phyloP scores from a whole-genome alignment of 2,329 filamentous ascomycete genomes.

The Cladosporium austrohemisphaericum region DNA sequence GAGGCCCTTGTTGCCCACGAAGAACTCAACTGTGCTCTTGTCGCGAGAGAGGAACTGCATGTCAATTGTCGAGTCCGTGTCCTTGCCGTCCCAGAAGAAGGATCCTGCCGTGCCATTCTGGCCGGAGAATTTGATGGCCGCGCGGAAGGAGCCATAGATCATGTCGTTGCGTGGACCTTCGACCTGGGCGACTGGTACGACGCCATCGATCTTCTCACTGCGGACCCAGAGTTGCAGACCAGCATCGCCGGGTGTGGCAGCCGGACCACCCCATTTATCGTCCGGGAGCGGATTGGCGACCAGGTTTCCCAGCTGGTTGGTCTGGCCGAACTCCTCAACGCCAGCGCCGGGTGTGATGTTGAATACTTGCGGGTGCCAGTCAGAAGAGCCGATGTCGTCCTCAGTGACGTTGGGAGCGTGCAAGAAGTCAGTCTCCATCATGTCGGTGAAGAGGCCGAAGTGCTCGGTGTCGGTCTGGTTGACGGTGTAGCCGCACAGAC shows the following conservation, averaged over 20 bases:
- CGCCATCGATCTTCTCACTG: slow-evolving; percentile 23
- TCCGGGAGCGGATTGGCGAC: slow-evolving; percentile 49
- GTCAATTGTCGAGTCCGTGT: slow-evolving; percentile 77
- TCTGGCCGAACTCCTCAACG: slow-evolving; percentile 64
- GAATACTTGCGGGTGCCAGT: slow-evolving; percentile 67
- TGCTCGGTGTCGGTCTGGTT: slow-evolving; percentile 41
- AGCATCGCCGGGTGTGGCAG: slow-evolving; percentile 43
- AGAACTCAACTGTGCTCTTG: slow-evolving; percentile 61
- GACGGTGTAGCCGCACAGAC: slow-evolving; percentile 69
- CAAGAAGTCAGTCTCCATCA: slow-evolving; percentile 65
- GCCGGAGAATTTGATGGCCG: slow-evolving; percentile 61
- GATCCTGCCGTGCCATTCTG: slow-evolving; percentile 67
- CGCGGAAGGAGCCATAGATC: slow-evolving; percentile 66
- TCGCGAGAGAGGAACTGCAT: slow-evolving; percentile 68
- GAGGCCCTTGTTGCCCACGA: slow-evolving; percentile 66
- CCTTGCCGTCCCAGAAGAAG: slow-evolving; percentile 80
- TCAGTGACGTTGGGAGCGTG: slow-evolving; percentile 38
- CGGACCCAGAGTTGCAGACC: slow-evolving; percentile 59
- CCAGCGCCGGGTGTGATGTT: slow-evolving; percentile 57
- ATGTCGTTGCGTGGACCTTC: slow-evolving; percentile 60
- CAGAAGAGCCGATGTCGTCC: slow-evolving; percentile 34
- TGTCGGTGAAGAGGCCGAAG: slow-evolving; percentile 60
- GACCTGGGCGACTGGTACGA: slow-evolving; percentile 62
- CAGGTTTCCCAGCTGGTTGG: slow-evolving; percentile 57
- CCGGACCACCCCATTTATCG: slow-evolving; percentile 42